Conservation (phyloP, 2,329 filamentous ascomycete species). For the Mariannaea sp. region DNA sequence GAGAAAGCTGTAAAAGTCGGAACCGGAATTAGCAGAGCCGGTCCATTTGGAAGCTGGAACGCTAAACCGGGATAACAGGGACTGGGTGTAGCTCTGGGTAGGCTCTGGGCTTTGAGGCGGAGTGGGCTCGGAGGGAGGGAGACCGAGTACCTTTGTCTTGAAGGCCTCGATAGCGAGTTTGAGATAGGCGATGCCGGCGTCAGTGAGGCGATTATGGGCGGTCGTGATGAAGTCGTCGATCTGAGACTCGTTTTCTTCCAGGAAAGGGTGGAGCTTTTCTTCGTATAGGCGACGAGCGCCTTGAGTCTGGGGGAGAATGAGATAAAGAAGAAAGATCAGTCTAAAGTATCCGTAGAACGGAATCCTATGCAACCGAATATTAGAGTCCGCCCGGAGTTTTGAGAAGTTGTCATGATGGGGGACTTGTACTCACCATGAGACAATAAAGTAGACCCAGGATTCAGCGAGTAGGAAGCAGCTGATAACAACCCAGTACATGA, state of each 20-base stretch:
- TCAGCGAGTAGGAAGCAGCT: constrained; percentile 81
- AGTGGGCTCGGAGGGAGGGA: constrained; percentile 60
- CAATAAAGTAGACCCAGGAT: constrained; percentile 85
- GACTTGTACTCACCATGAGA: constrained; percentile 71
- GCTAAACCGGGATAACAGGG: constrained; percentile 82
- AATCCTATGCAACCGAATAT: constrained; percentile 58
- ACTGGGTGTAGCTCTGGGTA: constrained; percentile 72
- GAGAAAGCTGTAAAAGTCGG: constrained; percentile 79
- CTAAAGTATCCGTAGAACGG: constrained; percentile 95
- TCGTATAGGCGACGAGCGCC: constrained; percentile 87
- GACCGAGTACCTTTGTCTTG: constrained; percentile 77
- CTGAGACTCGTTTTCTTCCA: constrained; percentile 80
- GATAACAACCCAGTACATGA: constrained; percentile 98
- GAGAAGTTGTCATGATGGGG: background rate
- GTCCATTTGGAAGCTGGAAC: constrained; percentile 72
- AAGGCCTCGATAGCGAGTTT: constrained; percentile 72
- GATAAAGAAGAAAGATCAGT: constrained; percentile 85
- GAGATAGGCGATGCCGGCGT: constrained; percentile 76
- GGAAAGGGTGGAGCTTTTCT: constrained; percentile 83
- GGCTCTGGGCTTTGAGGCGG: constrained; percentile 47
- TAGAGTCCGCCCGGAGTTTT: background rate
- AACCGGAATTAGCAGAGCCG: constrained; percentile 50
- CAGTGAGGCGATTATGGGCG: constrained; percentile 76
- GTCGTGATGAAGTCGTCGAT: constrained; percentile 91
- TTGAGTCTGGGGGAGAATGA: constrained; percentile 96